Percentiles rank a stretch among this genome's conserved stretches.
Conservation (phyloP, 192 early-diverging fungal species). For the Coemansia sp. region DNA sequence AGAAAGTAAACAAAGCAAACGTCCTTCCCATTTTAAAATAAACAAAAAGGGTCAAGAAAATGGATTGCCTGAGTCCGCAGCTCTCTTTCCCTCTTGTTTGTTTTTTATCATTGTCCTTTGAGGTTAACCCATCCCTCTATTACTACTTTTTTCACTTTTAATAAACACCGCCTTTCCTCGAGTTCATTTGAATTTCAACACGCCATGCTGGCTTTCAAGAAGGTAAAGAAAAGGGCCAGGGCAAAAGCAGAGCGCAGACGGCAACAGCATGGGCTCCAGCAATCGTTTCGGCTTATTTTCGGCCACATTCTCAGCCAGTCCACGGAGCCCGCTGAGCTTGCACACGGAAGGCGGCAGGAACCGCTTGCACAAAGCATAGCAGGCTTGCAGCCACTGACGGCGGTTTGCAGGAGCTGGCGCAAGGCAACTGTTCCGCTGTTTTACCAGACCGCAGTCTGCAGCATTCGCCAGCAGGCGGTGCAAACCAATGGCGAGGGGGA, state of each 20-base stretch:
- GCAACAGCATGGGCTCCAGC: background rate
- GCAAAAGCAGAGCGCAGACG: constrained; percentile 4
- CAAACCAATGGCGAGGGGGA: background rate
- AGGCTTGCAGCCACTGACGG: constrained; percentile 36
- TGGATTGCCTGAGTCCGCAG: background rate
- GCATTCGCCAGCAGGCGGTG: constrained; percentile 8
- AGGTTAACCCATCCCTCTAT: too few relatives aligned
- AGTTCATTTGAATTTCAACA: background rate
- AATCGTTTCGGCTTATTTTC: constrained; percentile 24
- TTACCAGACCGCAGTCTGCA: constrained; percentile 35
- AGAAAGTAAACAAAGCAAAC: too few relatives aligned
- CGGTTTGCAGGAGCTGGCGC: constrained; percentile 35
- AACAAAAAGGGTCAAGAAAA: background rate
- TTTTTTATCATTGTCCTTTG: too few relatives aligned
- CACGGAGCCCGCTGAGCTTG: background rate
- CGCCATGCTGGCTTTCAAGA: background rate
- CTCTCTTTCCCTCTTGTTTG: constrained; percentile 3
- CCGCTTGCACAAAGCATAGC: constrained; percentile 14
- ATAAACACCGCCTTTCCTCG: too few relatives aligned
- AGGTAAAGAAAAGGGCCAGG: background rate
- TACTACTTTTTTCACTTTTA: too few relatives aligned
- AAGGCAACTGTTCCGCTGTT: constrained; percentile 31
- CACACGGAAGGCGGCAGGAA: constrained; percentile 2
- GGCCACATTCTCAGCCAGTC: constrained; percentile 12
- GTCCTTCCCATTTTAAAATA: background rate